phyloP scores from a whole-genome alignment of 345 rosid species.

The Corymbia maculata region DNA sequence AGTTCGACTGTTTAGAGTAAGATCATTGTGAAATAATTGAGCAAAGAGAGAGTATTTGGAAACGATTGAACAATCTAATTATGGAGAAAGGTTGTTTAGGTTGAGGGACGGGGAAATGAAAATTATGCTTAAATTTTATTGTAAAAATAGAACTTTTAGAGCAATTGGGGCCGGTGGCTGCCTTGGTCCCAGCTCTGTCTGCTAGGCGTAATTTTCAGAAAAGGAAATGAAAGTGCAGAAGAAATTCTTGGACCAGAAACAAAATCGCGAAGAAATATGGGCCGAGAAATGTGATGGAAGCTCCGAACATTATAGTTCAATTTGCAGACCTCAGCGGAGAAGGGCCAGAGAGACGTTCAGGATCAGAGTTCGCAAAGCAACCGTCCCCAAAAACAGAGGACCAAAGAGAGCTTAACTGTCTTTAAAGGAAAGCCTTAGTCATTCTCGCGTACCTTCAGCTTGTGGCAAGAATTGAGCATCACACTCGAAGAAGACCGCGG shows the following conservation, averaged over 20 bases:
- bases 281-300: neutral
- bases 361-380: neutral
- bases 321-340: neutral
- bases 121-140: neutral
- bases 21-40: neutral
- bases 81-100: neutral
- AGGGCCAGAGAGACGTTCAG: neutral
- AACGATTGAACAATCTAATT: neutral
- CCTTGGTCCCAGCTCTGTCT: neutral
- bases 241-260: neutral
- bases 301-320: neutral
- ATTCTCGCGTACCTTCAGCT: slow-evolving; percentile 36
- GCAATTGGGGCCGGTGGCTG: too few species aligned
- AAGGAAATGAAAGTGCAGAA: neutral
- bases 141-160: too few species aligned
- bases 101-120: neutral
- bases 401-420: neutral
- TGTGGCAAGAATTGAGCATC: neutral
- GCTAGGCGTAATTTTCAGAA: neutral
- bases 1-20: neutral
- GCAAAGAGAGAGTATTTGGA: neutral
- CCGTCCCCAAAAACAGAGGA: neutral
- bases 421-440: neutral
- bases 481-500: slow-evolving; percentile 1
- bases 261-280: neutral